Evolutionary conservation across 345 rosid genomes (phyloP), one percentile per base, ranked within the genome.

Genomic region (Linum usitatissimum): DNA sequence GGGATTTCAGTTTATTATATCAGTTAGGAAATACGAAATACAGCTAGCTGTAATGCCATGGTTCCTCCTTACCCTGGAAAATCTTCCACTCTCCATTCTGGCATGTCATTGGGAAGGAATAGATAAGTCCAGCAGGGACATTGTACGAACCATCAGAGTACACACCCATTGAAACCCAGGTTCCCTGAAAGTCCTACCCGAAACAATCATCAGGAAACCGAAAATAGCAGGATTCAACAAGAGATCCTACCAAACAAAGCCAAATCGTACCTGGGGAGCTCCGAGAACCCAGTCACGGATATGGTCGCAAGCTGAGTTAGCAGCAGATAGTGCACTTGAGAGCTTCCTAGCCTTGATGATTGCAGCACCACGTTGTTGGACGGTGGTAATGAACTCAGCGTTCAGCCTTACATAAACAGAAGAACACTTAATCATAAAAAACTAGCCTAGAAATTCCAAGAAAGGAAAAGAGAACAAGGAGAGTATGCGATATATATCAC

Each of bases 231-330:
- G 23, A 17, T 62, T 6, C 38, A 5, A 45, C 51, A 14, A n/a
- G 6, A 9, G 3, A 63, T 48, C 57, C 64, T 6, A 6, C 8
- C 18, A 2, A 15, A 13, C 0, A 8, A 45, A 18, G 23, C 9
- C 14, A 59, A 9, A 51, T 53, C 40, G 60, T 21, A 90, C 99
- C 97, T 87, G 88, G 21, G 97, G 95, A 63, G 99, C 90, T 81
- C 97, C 99, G 70, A 93, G 92, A 69, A 93, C 97, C 99, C 99
- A 93, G 73, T 93, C 95, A 66, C 87, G 99, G 34, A 93, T 90
- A 76, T 93, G 99, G 70, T 93, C 99, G 73, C 99, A 93, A 57
- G 99, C 99, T 65, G 92, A 77, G 72, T 97, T 93, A 59, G 99
- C 99, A 72, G 99, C 99, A 73, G 99, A 93, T 3, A 93, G 71